Conservation (phyloP, 2,329 filamentous ascomycete genomes). For the Capronia coronata region DNA sequence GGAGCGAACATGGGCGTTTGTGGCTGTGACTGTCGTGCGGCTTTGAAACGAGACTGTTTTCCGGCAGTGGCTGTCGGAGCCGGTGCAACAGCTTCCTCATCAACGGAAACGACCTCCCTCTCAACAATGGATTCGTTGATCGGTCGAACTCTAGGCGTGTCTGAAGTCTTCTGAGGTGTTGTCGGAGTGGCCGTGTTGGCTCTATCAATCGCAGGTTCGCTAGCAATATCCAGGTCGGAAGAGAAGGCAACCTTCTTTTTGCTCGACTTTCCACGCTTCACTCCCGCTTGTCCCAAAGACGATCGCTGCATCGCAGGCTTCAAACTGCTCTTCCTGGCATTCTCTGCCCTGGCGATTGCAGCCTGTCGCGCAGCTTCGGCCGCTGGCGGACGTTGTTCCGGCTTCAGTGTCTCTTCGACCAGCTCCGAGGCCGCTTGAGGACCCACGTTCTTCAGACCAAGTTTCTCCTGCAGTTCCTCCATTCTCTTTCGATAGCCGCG, state of each 20-base stretch:
- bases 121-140: slow-evolving; percentile 43
- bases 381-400: slow-evolving; percentile 20
- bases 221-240: slow-evolving; percentile 62
- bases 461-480: slow-evolving; percentile 72
- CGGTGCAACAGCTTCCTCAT: slow-evolving; percentile 23
- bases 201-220: slow-evolving; percentile 22
- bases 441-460: slow-evolving; percentile 58
- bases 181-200: slow-evolving; percentile 16
- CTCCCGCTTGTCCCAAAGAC: background rate
- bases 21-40: slow-evolving; percentile 13
- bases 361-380: slow-evolving; percentile 29
- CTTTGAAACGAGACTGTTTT: slow-evolving; percentile 29
- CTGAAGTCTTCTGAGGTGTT: background rate
- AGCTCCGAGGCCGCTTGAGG: slow-evolving; percentile 35
- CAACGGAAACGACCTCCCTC: slow-evolving; percentile 27
- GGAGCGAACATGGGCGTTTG: slow-evolving; percentile 34
- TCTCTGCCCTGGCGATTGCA: slow-evolving; percentile 20
- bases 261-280: slow-evolving; percentile 60
- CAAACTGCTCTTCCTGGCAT: slow-evolving; percentile 15
- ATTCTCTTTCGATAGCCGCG: slow-evolving; percentile 68
- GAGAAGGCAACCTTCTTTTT: slow-evolving; percentile 53
- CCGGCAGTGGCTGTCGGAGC: slow-evolving; percentile 24
- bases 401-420: slow-evolving; percentile 2
- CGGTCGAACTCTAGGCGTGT: slow-evolving; percentile 17
- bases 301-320: slow-evolving; percentile 14